Conservation (phyloP, 805 yeast species). For the Candida dajiaensis region DNA sequence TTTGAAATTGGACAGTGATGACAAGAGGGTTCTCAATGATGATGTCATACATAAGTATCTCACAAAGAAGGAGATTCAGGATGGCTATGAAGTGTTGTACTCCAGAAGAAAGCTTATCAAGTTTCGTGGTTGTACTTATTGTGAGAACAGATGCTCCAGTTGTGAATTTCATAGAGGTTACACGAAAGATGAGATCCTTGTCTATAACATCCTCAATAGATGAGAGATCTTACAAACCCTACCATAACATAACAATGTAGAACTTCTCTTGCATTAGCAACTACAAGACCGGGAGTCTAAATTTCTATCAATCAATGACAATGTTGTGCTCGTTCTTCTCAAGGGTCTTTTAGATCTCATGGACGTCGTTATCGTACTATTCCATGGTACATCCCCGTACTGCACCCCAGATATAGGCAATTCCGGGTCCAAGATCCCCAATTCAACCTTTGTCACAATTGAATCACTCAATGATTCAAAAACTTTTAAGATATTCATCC, state of each 20-base stretch:
- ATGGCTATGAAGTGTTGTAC: neutral
- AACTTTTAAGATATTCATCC: conserved; percentile 35
- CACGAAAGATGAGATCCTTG: conserved; percentile 1
- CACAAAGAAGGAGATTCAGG: neutral
- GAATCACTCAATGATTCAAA: conserved; percentile 34
- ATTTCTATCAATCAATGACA: neutral
- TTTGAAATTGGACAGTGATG: neutral
- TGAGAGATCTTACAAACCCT: neutral
- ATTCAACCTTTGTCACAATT: conserved; percentile 40
- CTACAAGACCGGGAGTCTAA: conserved; percentile 33
- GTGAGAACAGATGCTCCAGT: conserved; percentile 1
- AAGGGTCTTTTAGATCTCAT: neutral
- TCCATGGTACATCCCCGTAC: conserved; percentile 36
- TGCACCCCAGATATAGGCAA: conserved; percentile 42
- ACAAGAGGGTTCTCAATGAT: conserved; percentile 1
- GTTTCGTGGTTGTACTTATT: conserved; percentile 6
- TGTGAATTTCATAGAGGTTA: conserved; percentile 7
- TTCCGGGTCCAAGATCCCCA: conserved; percentile 43
- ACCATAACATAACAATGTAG: neutral
- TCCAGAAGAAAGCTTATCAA: conserved; percentile 3
- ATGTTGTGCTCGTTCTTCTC: neutral
- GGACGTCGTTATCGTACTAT: neutral
- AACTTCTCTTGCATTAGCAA: neutral
- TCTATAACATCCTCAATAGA: neutral
- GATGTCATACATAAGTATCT: neutral